Base-by-base conservation (phyloP, 805 yeast genomes). In the Yarrowia divulgata region DNA sequence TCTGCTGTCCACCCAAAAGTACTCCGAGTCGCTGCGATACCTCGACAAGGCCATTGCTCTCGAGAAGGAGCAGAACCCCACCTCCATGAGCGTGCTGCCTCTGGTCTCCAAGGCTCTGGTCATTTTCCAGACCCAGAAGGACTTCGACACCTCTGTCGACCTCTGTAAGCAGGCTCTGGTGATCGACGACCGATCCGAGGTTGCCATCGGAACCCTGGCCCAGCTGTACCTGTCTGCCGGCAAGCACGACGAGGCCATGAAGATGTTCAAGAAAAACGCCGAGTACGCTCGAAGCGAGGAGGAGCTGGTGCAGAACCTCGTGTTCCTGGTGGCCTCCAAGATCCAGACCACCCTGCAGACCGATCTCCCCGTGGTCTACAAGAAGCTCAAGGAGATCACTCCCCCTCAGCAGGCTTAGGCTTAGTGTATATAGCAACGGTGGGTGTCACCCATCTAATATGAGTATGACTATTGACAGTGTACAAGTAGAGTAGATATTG, bases 161-260 rank as follows among this genome's bases (percentile, higher is more conserved):
- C 80, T 90, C 71, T 86, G 93, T 77, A 84, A 85, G 74, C 83
- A 86, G 77, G 98, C 98, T 29, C 84, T 89, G 75, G 86, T 88
- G 73, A 81, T 89, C 71, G 99, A 96, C 82, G 93, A 97, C 68
- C 88, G 88, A 78, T 87, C 91, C 66, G 98, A 95, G 78, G 86
- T 91, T 72, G 98, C 97, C 54, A 86, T 91, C 77, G 86, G 92
- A 73, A 87, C 95, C n/a, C 84, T 94, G 73, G 98, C 98, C 60
- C 98, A 95, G 83, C 82, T 92, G 76, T 90, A 87, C 79, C 83
- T 95, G 79, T 97, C 93, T 82, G 86, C 85, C 74, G 94, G 91
- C 79, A 85, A 89, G 77, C 86, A 90, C 64, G 90, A 89, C 71
- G 93, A 90, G 72, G 97, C 98, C 42, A 85, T 91, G 73, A 81